A percentile compares a stretch with the other conserved stretches of the same genome.
Evolutionary conservation across 2,329 filamentous ascomycete genomes (phyloP).

Genomic region (Sordariomycetes sp.): DNA sequence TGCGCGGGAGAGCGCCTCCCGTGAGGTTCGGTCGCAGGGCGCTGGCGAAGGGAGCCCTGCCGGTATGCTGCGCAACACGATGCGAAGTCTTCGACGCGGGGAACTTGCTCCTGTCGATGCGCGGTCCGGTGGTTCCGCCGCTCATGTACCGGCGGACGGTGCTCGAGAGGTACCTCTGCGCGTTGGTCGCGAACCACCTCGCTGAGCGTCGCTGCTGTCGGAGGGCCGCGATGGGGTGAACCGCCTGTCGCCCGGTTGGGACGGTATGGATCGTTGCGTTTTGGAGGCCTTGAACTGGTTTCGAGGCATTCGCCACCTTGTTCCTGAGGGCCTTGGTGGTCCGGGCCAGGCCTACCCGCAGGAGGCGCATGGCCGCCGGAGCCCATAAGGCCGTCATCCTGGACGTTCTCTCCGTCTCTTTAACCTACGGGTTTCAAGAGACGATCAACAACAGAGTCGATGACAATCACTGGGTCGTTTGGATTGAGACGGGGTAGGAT

Average conservation of each 20-base stretch:
- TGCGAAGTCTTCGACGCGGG: slow-evolving; percentile 34
- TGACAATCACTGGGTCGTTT: not conserved
- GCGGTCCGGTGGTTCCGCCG: slow-evolving; percentile 22
- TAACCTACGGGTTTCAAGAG: not conserved
- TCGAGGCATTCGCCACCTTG: slow-evolving; percentile 30
- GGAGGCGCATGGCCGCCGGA: slow-evolving; percentile 38
- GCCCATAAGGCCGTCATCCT: slow-evolving; percentile 46
- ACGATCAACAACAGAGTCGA: not conserved
- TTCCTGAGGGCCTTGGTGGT: slow-evolving; percentile 36
- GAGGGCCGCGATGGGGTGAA: slow-evolving; percentile 35
- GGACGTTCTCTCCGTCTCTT: slow-evolving; percentile 7
- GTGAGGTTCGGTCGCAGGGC: slow-evolving; percentile 86
- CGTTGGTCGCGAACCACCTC: slow-evolving; percentile 33
- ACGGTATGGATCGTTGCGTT: slow-evolving; percentile 23
- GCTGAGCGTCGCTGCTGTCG: slow-evolving; percentile 31
- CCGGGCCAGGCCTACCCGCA: slow-evolving; percentile 36
- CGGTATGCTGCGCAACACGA: slow-evolving; percentile 47
- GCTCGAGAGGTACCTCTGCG: slow-evolving; percentile 27
- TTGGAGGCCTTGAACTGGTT: slow-evolving; percentile 30
- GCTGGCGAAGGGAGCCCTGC: slow-evolving; percentile 73
- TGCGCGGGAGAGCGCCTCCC: slow-evolving; percentile 70
- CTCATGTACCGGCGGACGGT: slow-evolving; percentile 38
- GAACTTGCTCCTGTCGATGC: slow-evolving; percentile 25
- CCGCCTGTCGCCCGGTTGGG: slow-evolving; percentile 27
- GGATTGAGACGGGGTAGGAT: not conserved